phyloP scores from a whole-genome alignment of 2,329 filamentous ascomycete species.

The Lasiodiplodia hormozganensis region DNA sequence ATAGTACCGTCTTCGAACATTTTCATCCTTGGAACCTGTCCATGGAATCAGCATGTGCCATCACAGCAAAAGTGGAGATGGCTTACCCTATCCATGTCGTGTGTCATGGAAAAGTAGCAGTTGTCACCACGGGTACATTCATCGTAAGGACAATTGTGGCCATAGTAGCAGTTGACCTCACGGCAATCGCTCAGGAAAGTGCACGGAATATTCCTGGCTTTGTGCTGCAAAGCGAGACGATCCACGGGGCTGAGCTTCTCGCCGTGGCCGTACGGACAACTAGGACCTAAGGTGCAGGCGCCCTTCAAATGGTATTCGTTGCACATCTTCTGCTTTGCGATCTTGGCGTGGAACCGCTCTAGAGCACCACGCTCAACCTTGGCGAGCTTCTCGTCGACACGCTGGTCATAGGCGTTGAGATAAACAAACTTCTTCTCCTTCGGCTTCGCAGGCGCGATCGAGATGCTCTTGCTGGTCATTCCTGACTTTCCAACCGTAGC shows the following conservation, averaged over 20 bases:
- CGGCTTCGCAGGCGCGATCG: constrained; percentile 43
- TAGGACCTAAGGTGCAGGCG: constrained; percentile 40
- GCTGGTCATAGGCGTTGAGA: constrained; percentile 51
- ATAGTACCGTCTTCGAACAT: constrained; percentile 29
- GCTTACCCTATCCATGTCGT: constrained; percentile 42
- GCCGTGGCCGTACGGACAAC: constrained; percentile 46
- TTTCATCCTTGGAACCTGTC: constrained; percentile 27
- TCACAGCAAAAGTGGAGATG: background rate
- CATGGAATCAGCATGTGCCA: background rate
- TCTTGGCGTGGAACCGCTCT: constrained; percentile 37
- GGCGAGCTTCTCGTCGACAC: constrained; percentile 50
- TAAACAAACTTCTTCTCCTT: constrained; percentile 46
- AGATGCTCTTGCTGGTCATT: constrained; percentile 86
- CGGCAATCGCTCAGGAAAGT: constrained; percentile 36
- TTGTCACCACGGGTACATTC: constrained; percentile 40
- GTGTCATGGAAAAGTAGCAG: constrained; percentile 44
- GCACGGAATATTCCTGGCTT: constrained; percentile 43
- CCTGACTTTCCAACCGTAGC: constrained; percentile 65
- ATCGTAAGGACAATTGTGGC: constrained; percentile 40
- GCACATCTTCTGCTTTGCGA: constrained; percentile 43
- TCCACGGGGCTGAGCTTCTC: constrained; percentile 41
- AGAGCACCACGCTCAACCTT: constrained; percentile 38
- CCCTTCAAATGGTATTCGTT: constrained; percentile 47
- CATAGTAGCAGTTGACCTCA: constrained; percentile 43
- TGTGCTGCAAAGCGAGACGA: constrained; percentile 44